These are phyloP conservation scores for Morella rubra DNA, from an alignment of 306 rosid genomes.

Conservation along the genomic window DNA sequence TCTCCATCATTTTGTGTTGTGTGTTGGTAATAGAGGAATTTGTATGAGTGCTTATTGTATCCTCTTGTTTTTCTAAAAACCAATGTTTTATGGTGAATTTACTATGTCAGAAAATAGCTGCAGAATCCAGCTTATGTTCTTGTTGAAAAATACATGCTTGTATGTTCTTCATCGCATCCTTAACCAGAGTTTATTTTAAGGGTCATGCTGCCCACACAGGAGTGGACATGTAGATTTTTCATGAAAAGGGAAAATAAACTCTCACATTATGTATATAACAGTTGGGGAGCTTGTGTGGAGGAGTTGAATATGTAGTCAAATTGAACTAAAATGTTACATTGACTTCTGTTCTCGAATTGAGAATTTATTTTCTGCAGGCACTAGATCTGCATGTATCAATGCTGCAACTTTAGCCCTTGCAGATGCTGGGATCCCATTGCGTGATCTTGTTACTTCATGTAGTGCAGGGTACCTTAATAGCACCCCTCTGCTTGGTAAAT, in stretches of 20 bases:
- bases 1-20: neutral
- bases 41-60: neutral
- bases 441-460: constrained; percentile 89
- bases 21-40: neutral
- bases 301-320: neutral
- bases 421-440: constrained; percentile 95
- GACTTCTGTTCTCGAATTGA: constrained; percentile 22
- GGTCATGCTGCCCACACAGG: neutral
- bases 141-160: neutral
- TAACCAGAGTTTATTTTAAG: neutral
- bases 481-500: constrained; percentile 79
- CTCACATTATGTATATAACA: neutral
- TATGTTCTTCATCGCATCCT: neutral
- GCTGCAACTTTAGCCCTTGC: constrained; percentile 97
- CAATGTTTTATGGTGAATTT: neutral
- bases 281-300: neutral
- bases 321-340: neutral
- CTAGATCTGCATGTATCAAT: constrained; percentile 92
- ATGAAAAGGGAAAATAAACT: neutral
- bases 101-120: neutral
- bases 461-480: constrained; percentile 90
- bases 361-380: constrained; percentile 45
- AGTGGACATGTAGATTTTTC: neutral
- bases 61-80: neutral
- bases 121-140: neutral